Percentiles rank a stretch among this genome's conserved stretches.
Evolutionary conservation across 139 green algal genomes (phyloP).

Genomic region (Eudorina sp.): DNA sequence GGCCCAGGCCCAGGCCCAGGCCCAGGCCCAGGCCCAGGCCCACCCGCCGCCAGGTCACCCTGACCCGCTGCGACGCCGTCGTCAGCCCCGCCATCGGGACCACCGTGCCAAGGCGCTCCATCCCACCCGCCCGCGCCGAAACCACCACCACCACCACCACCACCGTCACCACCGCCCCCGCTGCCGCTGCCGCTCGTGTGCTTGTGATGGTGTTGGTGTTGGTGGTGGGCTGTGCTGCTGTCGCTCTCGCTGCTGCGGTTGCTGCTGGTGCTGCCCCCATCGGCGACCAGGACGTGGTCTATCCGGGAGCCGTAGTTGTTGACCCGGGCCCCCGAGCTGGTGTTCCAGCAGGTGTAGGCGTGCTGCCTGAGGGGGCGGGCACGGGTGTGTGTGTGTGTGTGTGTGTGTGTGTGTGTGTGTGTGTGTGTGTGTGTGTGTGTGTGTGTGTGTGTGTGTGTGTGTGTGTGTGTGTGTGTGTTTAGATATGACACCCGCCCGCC

Average conservation of each 20-base stretch:
- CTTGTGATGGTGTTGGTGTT: too few species aligned
- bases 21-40: too few species aligned
- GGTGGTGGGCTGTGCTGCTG: too few species aligned
- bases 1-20: too few species aligned
- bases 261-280: constrained; percentile 3
- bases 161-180: neutral
- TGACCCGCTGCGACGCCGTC: too few species aligned
- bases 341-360: constrained; percentile 89
- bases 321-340: constrained; percentile 66
- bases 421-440: too few species aligned
- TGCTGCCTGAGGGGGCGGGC: constrained; percentile 37
- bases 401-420: neutral
- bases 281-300: constrained; percentile 77
- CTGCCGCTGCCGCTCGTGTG: too few species aligned
- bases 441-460: too few species aligned
- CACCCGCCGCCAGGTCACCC: too few species aligned
- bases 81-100: too few species aligned
- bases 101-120: neutral
- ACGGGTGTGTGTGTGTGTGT: neutral
- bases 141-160: constrained; percentile 42
- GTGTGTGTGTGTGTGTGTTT: too few species aligned
- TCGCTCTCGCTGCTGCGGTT: neutral
- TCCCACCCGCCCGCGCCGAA: neutral
- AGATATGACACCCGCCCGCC: too few species aligned
- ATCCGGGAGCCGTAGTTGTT: constrained; percentile 91